Percentiles rank a stretch among this genome's conserved stretches.
Conservation (phyloP, 192 early-diverging fungal species). For the Phlyctochytrium bullatum region DNA sequence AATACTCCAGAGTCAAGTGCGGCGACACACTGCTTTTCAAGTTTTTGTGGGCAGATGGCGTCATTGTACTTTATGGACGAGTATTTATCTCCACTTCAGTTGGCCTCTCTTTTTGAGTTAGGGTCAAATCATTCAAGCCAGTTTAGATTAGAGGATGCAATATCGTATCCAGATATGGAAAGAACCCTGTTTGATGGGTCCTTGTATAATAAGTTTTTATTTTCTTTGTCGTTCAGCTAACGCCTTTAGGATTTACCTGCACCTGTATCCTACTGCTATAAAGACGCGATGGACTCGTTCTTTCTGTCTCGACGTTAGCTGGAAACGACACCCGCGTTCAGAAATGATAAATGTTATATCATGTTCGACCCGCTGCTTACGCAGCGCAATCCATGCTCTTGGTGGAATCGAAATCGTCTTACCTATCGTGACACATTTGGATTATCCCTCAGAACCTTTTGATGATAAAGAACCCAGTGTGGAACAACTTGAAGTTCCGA, state of each 20-base stretch:
- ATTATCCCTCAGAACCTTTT: conserved; percentile 15
- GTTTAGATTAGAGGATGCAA: conserved; percentile 22
- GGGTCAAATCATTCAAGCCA: conserved; percentile 29
- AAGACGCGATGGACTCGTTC: conserved; percentile 4
- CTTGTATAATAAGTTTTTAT: conserved; percentile 14
- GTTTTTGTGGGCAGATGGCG: conserved; percentile 37
- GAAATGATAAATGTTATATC: conserved; percentile 28
- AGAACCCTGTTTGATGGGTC: conserved; percentile 30
- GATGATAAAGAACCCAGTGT: background rate
- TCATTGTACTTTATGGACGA: conserved; percentile 42
- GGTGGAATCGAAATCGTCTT: conserved; percentile 44
- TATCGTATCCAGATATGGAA: conserved; percentile 26
- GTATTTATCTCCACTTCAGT: conserved; percentile 9
- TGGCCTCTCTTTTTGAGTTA: conserved; percentile 18
- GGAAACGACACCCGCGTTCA: conserved; percentile 10
- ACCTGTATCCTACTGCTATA: conserved; percentile 36
- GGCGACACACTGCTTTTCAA: conserved; percentile 1
- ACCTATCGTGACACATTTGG: conserved; percentile 39
- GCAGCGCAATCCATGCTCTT: conserved; percentile 37
- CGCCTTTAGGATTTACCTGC: conserved; percentile 24
- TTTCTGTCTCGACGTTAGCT: conserved; percentile 24
- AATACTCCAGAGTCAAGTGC: background rate
- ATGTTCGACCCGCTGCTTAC: conserved; percentile 39
- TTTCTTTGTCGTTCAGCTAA: background rate
- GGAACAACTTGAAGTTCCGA: background rate